Conservation (phyloP, 805 yeast species). For the Candida ficus region DNA sequence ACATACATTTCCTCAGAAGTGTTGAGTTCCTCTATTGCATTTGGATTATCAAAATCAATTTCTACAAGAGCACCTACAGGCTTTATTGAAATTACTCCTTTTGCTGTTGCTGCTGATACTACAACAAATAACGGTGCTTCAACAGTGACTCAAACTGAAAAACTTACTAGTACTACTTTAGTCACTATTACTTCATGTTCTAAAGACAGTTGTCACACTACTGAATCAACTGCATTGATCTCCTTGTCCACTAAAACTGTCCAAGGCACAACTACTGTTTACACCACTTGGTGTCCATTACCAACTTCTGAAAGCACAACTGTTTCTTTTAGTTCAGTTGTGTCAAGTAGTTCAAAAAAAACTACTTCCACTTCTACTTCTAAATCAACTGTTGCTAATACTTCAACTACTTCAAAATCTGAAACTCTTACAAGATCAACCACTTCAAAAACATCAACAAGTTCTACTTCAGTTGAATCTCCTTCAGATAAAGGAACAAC, state of each 20-base stretch:
- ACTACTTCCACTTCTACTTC: constrained; percentile 1
- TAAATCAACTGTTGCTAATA: background rate
- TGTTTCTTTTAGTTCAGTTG: background rate
- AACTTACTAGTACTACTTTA: constrained; percentile 3
- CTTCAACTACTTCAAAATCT: background rate
- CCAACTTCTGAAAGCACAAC: constrained; percentile 1
- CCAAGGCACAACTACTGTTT: constrained; percentile 24
- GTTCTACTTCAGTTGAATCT: background rate
- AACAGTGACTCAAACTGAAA: background rate
- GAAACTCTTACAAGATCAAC: too few relatives aligned
- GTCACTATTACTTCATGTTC: constrained; percentile 15
- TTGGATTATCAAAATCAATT: too few relatives aligned
- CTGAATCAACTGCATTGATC: constrained; percentile 23
- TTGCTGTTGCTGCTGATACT: background rate
- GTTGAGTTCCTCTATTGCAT: too few relatives aligned
- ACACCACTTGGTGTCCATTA: constrained; percentile 34
- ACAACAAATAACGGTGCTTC: background rate
- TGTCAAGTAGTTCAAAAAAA: too few relatives aligned
- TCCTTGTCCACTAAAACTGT: constrained; percentile 23
- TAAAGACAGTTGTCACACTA: constrained; percentile 18
- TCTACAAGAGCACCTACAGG: too few relatives aligned
- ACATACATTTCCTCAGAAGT: too few relatives aligned
- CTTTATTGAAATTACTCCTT: background rate
- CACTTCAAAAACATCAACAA: too few relatives aligned
- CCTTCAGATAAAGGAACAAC: background rate